A percentile compares a stretch with the other conserved stretches of the same genome.
These are phyloP conservation scores for Blastocystis sp. DNA, from an alignment of 352 stramenopile genomes.

Conservation along the genomic window DNA sequence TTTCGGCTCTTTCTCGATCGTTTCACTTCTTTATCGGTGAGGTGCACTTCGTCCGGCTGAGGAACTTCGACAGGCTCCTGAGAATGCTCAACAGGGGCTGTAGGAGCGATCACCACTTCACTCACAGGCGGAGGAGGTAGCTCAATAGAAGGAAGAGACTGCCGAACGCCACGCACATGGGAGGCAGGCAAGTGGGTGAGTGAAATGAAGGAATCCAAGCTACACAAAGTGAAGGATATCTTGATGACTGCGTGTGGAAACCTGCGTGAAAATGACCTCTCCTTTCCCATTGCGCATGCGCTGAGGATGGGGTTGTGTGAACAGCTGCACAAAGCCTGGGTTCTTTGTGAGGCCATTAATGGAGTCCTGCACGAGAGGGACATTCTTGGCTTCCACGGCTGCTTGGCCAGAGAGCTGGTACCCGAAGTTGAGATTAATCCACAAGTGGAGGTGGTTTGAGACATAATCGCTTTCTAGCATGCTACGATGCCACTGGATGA, in stretches of 20 bases:
- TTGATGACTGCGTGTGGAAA: not conserved
- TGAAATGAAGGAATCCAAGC: not conserved
- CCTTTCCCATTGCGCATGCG: conserved; percentile 36
- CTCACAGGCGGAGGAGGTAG: not conserved
- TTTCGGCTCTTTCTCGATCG: not conserved
- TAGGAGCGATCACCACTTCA: not conserved
- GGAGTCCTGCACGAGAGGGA: conserved; percentile 43
- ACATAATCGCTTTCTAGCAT: conserved; percentile 83
- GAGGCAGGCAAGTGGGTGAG: conserved; percentile 10
- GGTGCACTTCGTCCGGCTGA: not conserved
- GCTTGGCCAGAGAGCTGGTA: conserved; percentile 60
- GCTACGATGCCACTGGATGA: conserved; percentile 78
- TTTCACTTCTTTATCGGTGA: not conserved
- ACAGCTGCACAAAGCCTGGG: conserved; percentile 64
- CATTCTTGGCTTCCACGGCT: conserved; percentile 62
- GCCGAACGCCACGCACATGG: not conserved
- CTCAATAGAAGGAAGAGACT: not conserved
- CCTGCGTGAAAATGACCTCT: conserved; percentile 3
- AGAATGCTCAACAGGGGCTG: not conserved
- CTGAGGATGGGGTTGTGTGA: conserved; percentile 64
- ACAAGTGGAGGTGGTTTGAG: conserved; percentile 76
- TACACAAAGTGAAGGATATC: conserved; percentile 21
- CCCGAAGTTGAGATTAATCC: conserved; percentile 93
- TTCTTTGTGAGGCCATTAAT: conserved; percentile 50
- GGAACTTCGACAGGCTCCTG: not conserved